These are phyloP conservation scores for Diphasiastrum complanatum DNA, from an alignment of 83 land plant species.

Conservation along the genomic window DNA sequence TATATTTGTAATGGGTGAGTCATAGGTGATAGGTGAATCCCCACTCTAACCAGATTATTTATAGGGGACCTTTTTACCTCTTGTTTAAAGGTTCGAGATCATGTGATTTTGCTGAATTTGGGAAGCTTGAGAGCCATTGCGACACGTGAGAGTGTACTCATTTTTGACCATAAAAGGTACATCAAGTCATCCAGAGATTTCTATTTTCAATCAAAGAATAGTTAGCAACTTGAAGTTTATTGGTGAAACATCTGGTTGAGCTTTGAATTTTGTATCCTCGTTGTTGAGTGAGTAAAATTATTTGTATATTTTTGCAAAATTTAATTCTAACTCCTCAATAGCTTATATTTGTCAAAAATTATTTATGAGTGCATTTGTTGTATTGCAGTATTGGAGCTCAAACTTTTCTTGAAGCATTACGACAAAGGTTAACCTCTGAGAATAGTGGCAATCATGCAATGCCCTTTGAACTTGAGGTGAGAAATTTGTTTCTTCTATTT, in stretches of 20 bases:
- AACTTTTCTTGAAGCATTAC: slow-evolving; percentile 62
- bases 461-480: slow-evolving; percentile 96
- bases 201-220: too few species aligned
- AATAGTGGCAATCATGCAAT: slow-evolving; percentile 54
- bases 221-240: too few species aligned
- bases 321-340: neutral
- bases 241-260: too few species aligned
- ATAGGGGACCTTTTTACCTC: neutral
- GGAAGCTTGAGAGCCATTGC: slow-evolving; percentile 83
- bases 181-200: too few species aligned
- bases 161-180: slow-evolving; percentile 83
- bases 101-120: slow-evolving; percentile 75
- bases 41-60: neutral
- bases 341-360: neutral
- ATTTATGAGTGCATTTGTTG: too few species aligned
- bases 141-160: slow-evolving; percentile 59
- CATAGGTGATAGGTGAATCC: too few species aligned
- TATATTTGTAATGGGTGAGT: too few species aligned
- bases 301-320: neutral
- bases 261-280: too few species aligned
- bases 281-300: neutral
- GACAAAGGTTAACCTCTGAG: slow-evolving; percentile 70
- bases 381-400: slow-evolving; percentile 68
- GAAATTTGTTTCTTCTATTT: too few species aligned
- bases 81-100: slow-evolving; percentile 63